phyloP scores from a whole-genome alignment of 192 early-diverging fungal species.

The Backusella mclennaniae region DNA sequence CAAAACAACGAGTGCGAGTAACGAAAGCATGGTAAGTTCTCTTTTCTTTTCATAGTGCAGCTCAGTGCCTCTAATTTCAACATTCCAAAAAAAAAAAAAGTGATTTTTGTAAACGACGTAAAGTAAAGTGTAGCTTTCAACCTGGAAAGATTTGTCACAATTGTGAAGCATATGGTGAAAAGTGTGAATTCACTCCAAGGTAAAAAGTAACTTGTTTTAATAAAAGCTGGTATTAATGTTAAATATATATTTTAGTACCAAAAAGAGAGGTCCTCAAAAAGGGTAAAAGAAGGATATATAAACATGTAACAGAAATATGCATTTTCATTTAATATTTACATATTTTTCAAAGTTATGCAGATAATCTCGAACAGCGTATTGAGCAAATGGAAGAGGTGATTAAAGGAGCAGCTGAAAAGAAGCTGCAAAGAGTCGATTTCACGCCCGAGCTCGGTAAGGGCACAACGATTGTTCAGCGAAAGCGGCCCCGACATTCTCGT shows the following conservation, averaged over 20 bases:
- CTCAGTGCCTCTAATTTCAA: neutral
- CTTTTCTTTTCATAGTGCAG: neutral
- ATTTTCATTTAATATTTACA: neutral
- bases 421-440: neutral
- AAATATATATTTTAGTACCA: neutral
- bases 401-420: neutral
- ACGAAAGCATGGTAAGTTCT: neutral
- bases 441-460: neutral
- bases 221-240: neutral
- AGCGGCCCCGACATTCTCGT: neutral
- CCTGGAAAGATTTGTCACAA: slow-evolving; percentile 26
- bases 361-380: slow-evolving; percentile 7
- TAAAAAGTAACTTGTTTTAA: neutral
- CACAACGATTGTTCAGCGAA: neutral
- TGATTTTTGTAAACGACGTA: slow-evolving; percentile 29
- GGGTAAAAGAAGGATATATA: neutral
- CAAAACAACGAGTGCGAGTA: neutral
- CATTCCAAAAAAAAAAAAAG: neutral
- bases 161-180: slow-evolving; percentile 20
- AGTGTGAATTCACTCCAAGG: slow-evolving; percentile 27
- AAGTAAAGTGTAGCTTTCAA: slow-evolving; percentile 22
- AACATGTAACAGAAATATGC: neutral
- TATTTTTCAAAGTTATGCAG: neutral
- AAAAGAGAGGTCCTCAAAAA: neutral
- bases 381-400: slow-evolving; percentile 2